Evolutionary conservation across 805 yeast genomes (phyloP).

Genomic region (Clavispora santaluciae): DNA sequence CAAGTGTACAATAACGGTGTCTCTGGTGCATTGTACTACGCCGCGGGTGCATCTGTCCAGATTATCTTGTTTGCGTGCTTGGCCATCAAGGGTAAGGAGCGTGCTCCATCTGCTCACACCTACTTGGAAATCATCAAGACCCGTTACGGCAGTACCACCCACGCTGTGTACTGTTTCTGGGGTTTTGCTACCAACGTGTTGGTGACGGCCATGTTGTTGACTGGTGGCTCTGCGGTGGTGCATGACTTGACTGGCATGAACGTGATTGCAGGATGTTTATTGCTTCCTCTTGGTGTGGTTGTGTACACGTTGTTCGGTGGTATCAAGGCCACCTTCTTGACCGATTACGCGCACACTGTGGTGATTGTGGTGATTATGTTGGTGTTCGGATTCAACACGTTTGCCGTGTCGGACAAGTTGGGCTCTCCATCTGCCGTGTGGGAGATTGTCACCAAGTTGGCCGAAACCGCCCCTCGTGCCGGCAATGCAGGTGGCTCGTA

Average conservation of each 20-base stretch:
- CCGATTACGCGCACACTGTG: slow-evolving; percentile 41
- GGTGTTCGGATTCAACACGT: slow-evolving; percentile 76
- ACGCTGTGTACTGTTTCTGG: slow-evolving; percentile 65
- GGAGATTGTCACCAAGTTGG: slow-evolving; percentile 64
- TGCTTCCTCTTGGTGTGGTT: slow-evolving; percentile 75
- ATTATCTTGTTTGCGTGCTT: slow-evolving; percentile 79
- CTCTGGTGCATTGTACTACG: slow-evolving; percentile 77
- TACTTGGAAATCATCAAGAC: slow-evolving; percentile 79
- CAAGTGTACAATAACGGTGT: slow-evolving; percentile 76
- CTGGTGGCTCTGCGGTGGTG: slow-evolving; percentile 87
- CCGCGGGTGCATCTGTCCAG: slow-evolving; percentile 89
- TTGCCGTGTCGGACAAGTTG: slow-evolving; percentile 59
- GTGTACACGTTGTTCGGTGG: slow-evolving; percentile 42
- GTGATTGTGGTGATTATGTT: slow-evolving; percentile 72
- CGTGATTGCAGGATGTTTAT: slow-evolving; percentile 74
- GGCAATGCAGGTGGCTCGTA: slow-evolving; percentile 87
- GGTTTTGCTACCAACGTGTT: slow-evolving; percentile 84
- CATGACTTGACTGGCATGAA: slow-evolving; percentile 78
- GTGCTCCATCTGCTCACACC: slow-evolving; percentile 90
- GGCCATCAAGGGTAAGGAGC: slow-evolving; percentile 83
- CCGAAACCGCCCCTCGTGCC: slow-evolving; percentile 54
- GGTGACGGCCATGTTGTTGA: slow-evolving; percentile 87
- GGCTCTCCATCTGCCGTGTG: slow-evolving; percentile 84
- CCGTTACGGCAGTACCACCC: slow-evolving; percentile 77
- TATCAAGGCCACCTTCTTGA: slow-evolving; percentile 42